Conservation (phyloP, 2,329 filamentous ascomycete species). For the Beauveria varroae region DNA sequence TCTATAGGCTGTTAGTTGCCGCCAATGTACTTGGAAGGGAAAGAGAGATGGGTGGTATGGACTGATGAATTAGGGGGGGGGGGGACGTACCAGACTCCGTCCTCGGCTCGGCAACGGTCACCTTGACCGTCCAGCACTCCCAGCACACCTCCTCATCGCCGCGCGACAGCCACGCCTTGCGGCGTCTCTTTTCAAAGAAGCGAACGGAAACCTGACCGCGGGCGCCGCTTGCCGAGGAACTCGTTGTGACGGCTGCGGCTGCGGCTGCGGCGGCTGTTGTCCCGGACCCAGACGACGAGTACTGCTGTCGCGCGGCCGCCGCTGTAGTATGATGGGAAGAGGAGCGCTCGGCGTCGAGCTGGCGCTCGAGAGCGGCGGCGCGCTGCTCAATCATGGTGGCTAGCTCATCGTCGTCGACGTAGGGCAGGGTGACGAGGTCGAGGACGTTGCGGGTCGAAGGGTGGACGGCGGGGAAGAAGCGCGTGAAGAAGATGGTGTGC, state of each 20-base stretch:
- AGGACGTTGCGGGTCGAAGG: constrained; percentile 83
- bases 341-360: constrained; percentile 56
- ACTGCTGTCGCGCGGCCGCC: constrained; percentile 1
- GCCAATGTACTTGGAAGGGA: too few relatives aligned
- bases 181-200: constrained; percentile 88
- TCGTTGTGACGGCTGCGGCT: constrained; percentile 15
- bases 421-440: constrained; percentile 73
- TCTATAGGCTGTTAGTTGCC: constrained; percentile 41
- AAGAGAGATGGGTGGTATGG: neutral
- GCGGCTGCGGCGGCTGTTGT: neutral
- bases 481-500: constrained; percentile 97
- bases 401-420: constrained; percentile 82
- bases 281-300: constrained; percentile 9
- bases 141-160: constrained; percentile 92
- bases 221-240: constrained; percentile 36
- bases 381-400: constrained; percentile 91
- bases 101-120: constrained; percentile 83
- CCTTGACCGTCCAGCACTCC: constrained; percentile 92
- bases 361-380: constrained; percentile 68
- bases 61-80: neutral
- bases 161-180: constrained; percentile 71
- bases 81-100: constrained; percentile 69
- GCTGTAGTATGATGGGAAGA: constrained; percentile 22
- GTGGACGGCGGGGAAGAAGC: constrained; percentile 82
- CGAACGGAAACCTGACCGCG: constrained; percentile 76